A percentile compares a stretch with the other conserved stretches of the same genome.
These are phyloP conservation scores for Aureoboletus auriporus DNA, from an alignment of 768 basidiomycete genomes.

Conservation along the genomic window DNA sequence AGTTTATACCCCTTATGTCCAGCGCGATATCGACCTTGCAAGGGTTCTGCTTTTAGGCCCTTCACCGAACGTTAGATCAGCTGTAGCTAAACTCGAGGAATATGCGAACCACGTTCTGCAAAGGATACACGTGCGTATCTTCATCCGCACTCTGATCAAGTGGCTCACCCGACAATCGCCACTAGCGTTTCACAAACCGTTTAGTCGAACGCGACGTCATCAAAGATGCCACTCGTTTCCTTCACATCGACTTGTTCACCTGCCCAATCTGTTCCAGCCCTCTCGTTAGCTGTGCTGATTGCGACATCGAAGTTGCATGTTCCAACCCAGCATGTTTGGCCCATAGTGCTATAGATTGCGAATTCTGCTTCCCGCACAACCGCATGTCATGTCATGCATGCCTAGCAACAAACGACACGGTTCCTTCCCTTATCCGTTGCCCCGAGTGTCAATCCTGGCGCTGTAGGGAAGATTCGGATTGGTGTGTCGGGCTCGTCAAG, in stretches of 20 bases:
- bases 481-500: conserved; percentile 14
- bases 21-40: not conserved
- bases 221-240: not conserved
- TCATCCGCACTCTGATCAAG: not conserved
- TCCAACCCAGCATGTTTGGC: not conserved
- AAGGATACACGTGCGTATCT: not conserved
- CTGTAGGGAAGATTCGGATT: conserved; percentile 10
- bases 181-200: not conserved
- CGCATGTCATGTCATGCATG: conserved; percentile 1
- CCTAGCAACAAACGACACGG: not conserved
- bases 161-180: not conserved
- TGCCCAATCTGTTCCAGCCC: not conserved
- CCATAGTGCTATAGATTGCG: not conserved
- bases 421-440: conserved; percentile 7
- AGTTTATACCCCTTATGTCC: not conserved
- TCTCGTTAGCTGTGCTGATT: conserved; percentile 1
- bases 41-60: not conserved
- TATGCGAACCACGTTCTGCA: not conserved
- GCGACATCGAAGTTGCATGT: not conserved
- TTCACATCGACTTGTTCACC: not conserved
- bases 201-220: not conserved
- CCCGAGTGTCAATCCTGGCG: conserved; percentile 4
- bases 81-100: not conserved
- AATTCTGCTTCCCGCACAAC: not conserved
- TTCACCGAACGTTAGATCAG: not conserved